Conservation (phyloP, 345 rosid species). For the Mangifera indica region DNA sequence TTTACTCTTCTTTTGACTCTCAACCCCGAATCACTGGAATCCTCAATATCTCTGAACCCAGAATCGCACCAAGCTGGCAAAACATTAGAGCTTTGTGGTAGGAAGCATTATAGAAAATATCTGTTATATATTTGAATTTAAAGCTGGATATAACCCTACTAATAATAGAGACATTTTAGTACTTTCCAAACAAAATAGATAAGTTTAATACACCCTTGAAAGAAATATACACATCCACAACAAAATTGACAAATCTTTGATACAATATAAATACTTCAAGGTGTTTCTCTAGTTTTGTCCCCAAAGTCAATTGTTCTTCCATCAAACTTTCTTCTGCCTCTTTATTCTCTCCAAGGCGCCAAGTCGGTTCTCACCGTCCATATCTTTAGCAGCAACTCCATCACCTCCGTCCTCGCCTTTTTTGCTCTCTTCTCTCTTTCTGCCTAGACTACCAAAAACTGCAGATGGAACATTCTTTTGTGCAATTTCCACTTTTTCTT, state of each 20-base stretch:
- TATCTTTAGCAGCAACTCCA: constrained; percentile 27
- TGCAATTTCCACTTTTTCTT: constrained; percentile 58
- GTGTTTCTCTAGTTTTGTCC: neutral
- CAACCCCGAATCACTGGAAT: too few relatives aligned
- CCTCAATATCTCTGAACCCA: too few relatives aligned
- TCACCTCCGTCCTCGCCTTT: constrained; percentile 20
- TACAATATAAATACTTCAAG: constrained; percentile 4
- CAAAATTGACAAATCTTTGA: neutral
- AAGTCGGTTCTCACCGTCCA: constrained; percentile 43
- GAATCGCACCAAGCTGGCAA: too few relatives aligned
- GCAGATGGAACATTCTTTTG: constrained; percentile 84
- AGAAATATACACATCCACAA: neutral
- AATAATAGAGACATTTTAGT: neutral
- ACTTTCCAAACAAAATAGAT: neutral
- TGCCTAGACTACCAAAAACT: constrained; percentile 70
- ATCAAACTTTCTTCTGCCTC: constrained; percentile 48
- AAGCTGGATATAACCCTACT: too few relatives aligned
- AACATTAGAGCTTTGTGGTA: too few relatives aligned
- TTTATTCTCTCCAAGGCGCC: constrained; percentile 89
- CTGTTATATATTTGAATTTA: too few relatives aligned
- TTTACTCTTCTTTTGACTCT: too few relatives aligned
- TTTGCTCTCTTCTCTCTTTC: constrained; percentile 63
- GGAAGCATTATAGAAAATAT: too few relatives aligned
- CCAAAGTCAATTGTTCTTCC: neutral
- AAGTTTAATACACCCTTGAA: neutral